Evolutionary conservation across 2,329 filamentous ascomycete genomes (phyloP), one percentile per base, ranked within the genome.

Genomic region (Colletotrichum gigasporum): DNA sequence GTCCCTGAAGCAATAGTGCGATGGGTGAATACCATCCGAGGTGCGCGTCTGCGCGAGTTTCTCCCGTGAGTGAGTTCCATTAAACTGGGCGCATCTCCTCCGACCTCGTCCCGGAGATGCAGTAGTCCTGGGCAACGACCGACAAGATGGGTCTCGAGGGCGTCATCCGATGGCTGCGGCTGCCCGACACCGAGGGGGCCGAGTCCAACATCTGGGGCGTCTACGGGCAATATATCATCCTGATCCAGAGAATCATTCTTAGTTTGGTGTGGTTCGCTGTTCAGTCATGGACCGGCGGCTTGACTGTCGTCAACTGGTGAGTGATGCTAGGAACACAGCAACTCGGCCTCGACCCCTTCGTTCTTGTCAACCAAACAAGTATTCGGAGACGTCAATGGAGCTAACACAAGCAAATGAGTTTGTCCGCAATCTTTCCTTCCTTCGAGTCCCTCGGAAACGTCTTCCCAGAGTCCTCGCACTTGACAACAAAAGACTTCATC

Each of bases 161-260:
- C 1, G 10, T 65, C 5, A 6, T 56, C 9, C 32, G 34, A 28
- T 52, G 50, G 66, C 63, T 35, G 34, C 45, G 63, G 50, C 35
- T 67, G 20, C 63, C 57, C 10, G 45, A 58, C 42, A 44, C 50
- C 9, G 63, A 67, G 1, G 47, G 52, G 6, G 57, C 56, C 20
- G 56, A 61, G 32, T 66, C 65, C 14, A 68, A 64, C 6, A 26
- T 68, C 26, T 82, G 78, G 75, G 80, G 80, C 12, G 71, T 79
- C 54, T 77, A 73, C 30, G 80, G 80, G 4, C 70, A 75, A 3
- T 78, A 77, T 59, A 65, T 81, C 42, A 71, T 74, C 24, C 70
- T 82, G 44, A 60, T 79, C 35, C 73, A 80, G 22, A 71, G 79
- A 10, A 79, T 80, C 66, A 57, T 80, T 7, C 73, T 80, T 5